phyloP scores from a whole-genome alignment of 139 green algal genomes.

The Coelastrella sp. region DNA sequence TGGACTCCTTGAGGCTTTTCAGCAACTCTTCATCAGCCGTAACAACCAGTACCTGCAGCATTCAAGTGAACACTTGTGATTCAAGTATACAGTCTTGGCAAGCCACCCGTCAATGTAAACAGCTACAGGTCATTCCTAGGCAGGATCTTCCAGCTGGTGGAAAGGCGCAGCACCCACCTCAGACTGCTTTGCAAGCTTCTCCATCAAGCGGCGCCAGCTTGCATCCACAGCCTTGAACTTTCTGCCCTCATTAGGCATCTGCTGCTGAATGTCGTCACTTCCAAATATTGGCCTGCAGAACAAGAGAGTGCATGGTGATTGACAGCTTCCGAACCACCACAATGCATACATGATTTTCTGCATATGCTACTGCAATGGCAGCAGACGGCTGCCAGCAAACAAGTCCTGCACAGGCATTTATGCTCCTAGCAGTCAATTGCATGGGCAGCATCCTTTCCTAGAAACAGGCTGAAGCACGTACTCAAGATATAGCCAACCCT shows the following conservation, averaged over 20 bases:
- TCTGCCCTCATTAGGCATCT: slow-evolving; percentile 88
- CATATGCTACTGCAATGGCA: background rate
- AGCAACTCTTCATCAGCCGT: slow-evolving; percentile 82
- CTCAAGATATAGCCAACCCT: slow-evolving; percentile 88
- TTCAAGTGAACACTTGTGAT: background rate
- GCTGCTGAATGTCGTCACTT: slow-evolving; percentile 88
- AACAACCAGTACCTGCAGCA: slow-evolving; percentile 60
- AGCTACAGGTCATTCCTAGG: too few relatives aligned
- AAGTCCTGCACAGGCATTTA: too few relatives aligned
- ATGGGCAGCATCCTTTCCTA: background rate
- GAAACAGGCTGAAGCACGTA: background rate
- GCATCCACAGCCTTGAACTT: slow-evolving; percentile 87
- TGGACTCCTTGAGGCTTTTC: slow-evolving; percentile 76
- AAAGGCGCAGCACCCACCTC: slow-evolving; percentile 58
- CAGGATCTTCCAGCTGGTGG: background rate
- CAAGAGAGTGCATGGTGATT: background rate
- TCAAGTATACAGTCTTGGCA: background rate
- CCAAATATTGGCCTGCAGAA: slow-evolving; percentile 79
- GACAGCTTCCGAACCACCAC: background rate
- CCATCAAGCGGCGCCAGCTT: slow-evolving; percentile 83
- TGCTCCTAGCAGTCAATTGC: too few relatives aligned
- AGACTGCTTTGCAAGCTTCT: slow-evolving; percentile 76
- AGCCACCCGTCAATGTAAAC: too few relatives aligned
- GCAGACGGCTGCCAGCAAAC: background rate
- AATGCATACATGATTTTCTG: background rate